These are phyloP conservation scores for Phytopythium chamaehyphon DNA, from an alignment of 352 stramenopile genomes.

Conservation along the genomic window DNA sequence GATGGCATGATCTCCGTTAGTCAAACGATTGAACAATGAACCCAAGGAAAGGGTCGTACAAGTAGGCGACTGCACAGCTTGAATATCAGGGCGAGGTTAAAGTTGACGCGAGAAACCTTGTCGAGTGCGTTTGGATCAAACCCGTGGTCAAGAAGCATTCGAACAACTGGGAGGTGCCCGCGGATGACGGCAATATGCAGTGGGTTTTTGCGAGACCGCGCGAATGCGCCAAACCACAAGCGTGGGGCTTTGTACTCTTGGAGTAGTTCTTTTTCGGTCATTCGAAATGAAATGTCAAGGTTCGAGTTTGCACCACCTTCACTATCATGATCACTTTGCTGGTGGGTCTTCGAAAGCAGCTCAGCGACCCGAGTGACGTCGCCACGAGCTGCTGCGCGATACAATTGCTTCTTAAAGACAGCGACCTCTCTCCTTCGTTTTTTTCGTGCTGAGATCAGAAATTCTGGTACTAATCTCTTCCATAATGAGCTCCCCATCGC, in stretches of 20 bases:
- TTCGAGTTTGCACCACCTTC: not conserved
- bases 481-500: constrained; percentile 27
- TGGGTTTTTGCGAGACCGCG: constrained; percentile 67
- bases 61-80: constrained; percentile 60
- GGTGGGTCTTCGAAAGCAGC: constrained; percentile 34
- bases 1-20: not conserved
- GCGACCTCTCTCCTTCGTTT: constrained; percentile 26
- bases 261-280: not conserved
- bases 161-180: constrained; percentile 52
- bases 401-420: constrained; percentile 60
- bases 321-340: constrained; percentile 17
- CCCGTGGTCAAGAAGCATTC: constrained; percentile 44
- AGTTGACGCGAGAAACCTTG: constrained; percentile 77
- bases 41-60: constrained; percentile 16
- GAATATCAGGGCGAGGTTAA: constrained; percentile 71
- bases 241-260: constrained; percentile 33
- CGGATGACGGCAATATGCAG: constrained; percentile 65
- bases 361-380: constrained; percentile 39
- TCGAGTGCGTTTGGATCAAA: constrained; percentile 70
- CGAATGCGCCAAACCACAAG: constrained; percentile 64
- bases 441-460: constrained; percentile 23
- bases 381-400: constrained; percentile 47
- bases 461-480: constrained; percentile 5
- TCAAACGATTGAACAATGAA: not conserved
- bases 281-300: not conserved